Base-by-base conservation (phyloP, 257 asterid species). In the Solanum megistacrolobum region DNA sequence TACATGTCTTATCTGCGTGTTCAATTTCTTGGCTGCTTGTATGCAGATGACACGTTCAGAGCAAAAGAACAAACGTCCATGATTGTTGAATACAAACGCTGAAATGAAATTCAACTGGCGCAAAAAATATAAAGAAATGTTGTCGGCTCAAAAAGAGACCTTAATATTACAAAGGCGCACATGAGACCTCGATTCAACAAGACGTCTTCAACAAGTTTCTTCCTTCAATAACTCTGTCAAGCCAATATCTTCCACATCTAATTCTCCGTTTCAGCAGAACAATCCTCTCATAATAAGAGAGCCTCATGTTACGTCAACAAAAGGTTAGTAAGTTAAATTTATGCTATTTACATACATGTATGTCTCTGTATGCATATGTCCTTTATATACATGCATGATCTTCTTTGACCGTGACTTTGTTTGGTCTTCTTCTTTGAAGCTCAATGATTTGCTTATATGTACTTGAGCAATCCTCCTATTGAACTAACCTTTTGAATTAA, bases 241-340 rank as follows among this genome's bases (percentile, higher is more conserved):
- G 23, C 4, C 16, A 62, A 62, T 25, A 9, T 16, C 18, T 46
- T 60, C 69, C 1, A 10, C 5, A 1, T 2, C 3, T 3, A n/a
- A 62, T n/a, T 62, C 14, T 0, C 12, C 7, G 3, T 3, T 62
- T 41, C 0, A 41, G 0, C 1, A 5, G 48, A 41, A 41, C 14
- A 41, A 41, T 41, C 48, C 48, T 41, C 14, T 41, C 48, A 41
- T 41, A 41, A 41, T 41, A 11, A 41, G 14, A 11, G 5, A 41
- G 1, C 48, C 14, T 41, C 11, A 41, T 41, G 13, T 41, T 62
- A 23, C 1, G 1, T 21, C 16, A 62, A 1, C 5, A 2, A 0
- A 62, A n/a, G 12, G 13, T 62, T 62, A 62, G 14, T 10, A 29
- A 29, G 31, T 29, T 29, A 29, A 29, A 29, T 29, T 29, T 29